phyloP scores from a whole-genome alignment of 306 rosid species.

The Inga oerstediana region DNA sequence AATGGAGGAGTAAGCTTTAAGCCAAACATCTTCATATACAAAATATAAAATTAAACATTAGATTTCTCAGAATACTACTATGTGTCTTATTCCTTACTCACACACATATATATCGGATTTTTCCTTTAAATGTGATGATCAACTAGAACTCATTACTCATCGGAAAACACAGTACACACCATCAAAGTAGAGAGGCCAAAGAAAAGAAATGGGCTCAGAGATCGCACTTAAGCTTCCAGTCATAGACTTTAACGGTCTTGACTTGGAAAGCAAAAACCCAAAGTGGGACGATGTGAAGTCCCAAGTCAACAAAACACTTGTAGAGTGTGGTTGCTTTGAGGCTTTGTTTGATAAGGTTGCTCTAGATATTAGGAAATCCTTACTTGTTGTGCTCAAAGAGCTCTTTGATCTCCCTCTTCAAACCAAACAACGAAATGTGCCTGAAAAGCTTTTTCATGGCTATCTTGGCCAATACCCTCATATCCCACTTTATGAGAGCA shows the following conservation, averaged over 20 bases:
- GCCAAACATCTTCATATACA: too few species aligned
- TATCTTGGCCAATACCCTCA: slow-evolving; percentile 44
- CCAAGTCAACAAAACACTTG: neutral
- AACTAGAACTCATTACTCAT: neutral
- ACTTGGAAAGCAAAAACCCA: neutral
- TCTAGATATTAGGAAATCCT: slow-evolving; percentile 38
- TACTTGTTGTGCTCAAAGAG: slow-evolving; percentile 47
- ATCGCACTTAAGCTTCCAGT: neutral
- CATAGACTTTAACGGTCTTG: neutral
- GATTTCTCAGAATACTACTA: neutral
- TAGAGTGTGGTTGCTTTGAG: slow-evolving; percentile 74
- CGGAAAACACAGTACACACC: neutral
- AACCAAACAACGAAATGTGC: slow-evolving; percentile 58
- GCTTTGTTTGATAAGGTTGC: slow-evolving; percentile 57
- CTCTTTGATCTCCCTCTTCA: slow-evolving; percentile 70
- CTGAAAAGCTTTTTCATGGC: slow-evolving; percentile 61
- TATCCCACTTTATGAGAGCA: slow-evolving; percentile 59
- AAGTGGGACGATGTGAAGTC: neutral
- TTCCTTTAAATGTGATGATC: neutral
- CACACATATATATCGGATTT: neutral
- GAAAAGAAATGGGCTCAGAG: neutral
- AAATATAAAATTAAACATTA: too few species aligned
- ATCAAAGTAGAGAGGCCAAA: neutral
- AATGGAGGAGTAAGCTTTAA: too few species aligned
- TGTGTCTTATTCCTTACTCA: neutral